phyloP scores from a whole-genome alignment of 2,329 filamentous ascomycete species.

The Aspergillus fumigatus region DNA sequence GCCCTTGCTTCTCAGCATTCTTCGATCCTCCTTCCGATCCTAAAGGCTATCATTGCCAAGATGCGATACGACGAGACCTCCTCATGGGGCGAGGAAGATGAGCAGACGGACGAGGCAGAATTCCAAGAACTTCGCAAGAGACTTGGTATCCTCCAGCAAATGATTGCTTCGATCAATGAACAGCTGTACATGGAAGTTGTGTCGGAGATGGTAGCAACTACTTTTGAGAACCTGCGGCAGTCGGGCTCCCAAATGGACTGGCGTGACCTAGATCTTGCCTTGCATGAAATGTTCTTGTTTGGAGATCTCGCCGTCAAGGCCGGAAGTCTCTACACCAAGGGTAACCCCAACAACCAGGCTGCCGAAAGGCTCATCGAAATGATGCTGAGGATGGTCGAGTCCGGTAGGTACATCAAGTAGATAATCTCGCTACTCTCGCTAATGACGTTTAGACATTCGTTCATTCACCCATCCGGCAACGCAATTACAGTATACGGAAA shows the following conservation, averaged over 20 bases:
- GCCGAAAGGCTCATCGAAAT: constrained; percentile 80
- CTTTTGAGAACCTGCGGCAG: constrained; percentile 74
- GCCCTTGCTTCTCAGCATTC: constrained; percentile 69
- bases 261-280: constrained; percentile 88
- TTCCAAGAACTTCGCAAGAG: constrained; percentile 92
- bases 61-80: constrained; percentile 97
- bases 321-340: constrained; percentile 81
- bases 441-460: constrained; percentile 61
- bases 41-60: constrained; percentile 89
- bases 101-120: constrained; percentile 93
- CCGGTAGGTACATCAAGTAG: constrained; percentile 53
- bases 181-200: constrained; percentile 81
- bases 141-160: constrained; percentile 86
- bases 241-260: constrained; percentile 76
- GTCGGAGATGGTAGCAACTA: constrained; percentile 80
- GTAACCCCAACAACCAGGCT: constrained; percentile 71
- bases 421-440: background rate
- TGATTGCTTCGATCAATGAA: constrained; percentile 84
- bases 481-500: constrained; percentile 96
- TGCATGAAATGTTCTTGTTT: constrained; percentile 94
- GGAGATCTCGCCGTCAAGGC: constrained; percentile 89
- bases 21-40: constrained; percentile 78
- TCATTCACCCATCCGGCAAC: constrained; percentile 86
- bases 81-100: constrained; percentile 88
- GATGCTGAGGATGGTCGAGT: constrained; percentile 95